These are phyloP conservation scores for Endotrypanum monterogeii DNA, from an alignment of 208 protist species.

Conservation along the genomic window DNA sequence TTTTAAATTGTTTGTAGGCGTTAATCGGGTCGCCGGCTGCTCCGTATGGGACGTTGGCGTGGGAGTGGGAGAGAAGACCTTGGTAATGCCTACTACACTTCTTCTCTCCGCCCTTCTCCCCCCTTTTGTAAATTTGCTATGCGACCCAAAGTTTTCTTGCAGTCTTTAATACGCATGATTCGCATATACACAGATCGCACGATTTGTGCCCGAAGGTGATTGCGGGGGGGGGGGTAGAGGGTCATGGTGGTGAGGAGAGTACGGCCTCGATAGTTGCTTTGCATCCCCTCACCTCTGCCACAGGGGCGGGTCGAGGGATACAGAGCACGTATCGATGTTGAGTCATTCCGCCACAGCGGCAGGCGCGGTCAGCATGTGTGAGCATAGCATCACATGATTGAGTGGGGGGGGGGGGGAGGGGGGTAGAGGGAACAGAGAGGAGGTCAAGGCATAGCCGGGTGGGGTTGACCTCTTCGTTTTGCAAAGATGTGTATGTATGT, in stretches of 20 bases:
- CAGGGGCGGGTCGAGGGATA: not conserved
- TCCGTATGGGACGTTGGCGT: not conserved
- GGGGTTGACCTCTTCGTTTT: not conserved
- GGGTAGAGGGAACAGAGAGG: not conserved
- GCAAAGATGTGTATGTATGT: not conserved
- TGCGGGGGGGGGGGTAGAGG: not conserved
- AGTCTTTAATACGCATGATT: not conserved
- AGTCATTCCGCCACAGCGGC: not conserved
- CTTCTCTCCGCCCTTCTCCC: not conserved
- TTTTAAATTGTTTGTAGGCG: not conserved
- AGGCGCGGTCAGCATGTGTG: not conserved
- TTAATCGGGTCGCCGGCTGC: not conserved
- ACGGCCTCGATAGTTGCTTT: too few relatives aligned
- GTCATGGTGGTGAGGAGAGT: not conserved
- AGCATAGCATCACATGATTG: not conserved
- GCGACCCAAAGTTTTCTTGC: not conserved
- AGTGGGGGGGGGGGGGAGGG: not conserved
- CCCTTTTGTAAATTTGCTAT: not conserved
- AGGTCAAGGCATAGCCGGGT: not conserved
- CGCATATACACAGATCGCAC: not conserved
- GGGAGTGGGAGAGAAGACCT: not conserved
- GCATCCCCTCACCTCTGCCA: too few relatives aligned
- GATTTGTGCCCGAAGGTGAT: not conserved
- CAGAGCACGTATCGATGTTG: not conserved
- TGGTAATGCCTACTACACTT: too few relatives aligned